Evolutionary conservation across 1,139 yeast species (phyloP).

Genomic region (Candida anutae): DNA sequence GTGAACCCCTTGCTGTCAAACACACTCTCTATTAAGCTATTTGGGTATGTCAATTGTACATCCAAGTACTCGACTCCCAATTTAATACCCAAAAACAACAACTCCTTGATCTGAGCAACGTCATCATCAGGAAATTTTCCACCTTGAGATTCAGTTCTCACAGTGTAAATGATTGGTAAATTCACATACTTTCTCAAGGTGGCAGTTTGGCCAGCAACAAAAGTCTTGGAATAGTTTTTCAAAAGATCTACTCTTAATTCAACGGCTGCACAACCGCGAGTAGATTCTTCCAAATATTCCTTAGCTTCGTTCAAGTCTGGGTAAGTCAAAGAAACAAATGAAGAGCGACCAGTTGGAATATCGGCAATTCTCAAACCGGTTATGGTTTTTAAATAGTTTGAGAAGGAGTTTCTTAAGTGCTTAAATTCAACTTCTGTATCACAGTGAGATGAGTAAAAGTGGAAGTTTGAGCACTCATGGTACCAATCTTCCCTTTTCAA

Average conservation of each 20-base stretch:
- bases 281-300: conserved; percentile 43
- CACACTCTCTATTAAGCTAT: conserved; percentile 21
- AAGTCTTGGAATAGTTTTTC: conserved; percentile 39
- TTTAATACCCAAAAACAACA: conserved; percentile 59
- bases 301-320: conserved; percentile 43
- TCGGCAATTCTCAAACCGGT: conserved; percentile 45
- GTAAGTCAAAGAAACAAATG: conserved; percentile 66
- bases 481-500: conserved; percentile 73
- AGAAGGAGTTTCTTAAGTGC: conserved; percentile 52
- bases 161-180: conserved; percentile 75
- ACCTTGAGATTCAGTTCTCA: conserved; percentile 75
- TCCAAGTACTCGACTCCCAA: conserved; percentile 54
- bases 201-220: conserved; percentile 71
- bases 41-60: conserved; percentile 41
- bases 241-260: conserved; percentile 77
- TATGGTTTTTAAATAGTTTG: conserved; percentile 49
- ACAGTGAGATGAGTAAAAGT: conserved; percentile 75
- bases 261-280: conserved; percentile 70
- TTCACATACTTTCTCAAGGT: conserved; percentile 51
- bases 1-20: conserved; percentile 45
- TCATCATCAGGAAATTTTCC: conserved; percentile 58
- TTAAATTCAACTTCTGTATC: conserved; percentile 45
- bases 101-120: conserved; percentile 36
- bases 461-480: conserved; percentile 69
- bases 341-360: conserved; percentile 52